Evolutionary conservation across 2,329 filamentous ascomycete genomes (phyloP), one percentile per base, ranked within the genome.

Genomic region (Neofusicoccum umdonicola): DNA sequence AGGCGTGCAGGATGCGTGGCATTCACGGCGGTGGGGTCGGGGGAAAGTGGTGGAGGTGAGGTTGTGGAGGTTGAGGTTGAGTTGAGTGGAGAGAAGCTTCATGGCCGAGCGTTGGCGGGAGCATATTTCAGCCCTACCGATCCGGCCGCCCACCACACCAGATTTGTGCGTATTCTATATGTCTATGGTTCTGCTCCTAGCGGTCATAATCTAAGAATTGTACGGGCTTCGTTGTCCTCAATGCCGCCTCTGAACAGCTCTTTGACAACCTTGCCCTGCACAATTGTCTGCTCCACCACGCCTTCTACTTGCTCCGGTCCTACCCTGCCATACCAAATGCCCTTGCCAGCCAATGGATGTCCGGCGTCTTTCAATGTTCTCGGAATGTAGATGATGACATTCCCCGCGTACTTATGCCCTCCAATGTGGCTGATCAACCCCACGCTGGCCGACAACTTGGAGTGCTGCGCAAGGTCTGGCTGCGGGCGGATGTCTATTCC

Each of bases 371-470:
- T 50, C 15, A 65, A 71, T 2, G 71, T 72, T 0, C 88, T 89
- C 4, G 92, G 91, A 4, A 95, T 74, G 71, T 95, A 95, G 1
- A 95, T 78, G 54, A 95, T 92, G 41, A 94, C 85, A 74, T 96
- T 96, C 1, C 92, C 92, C 0, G 92, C 92, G 74, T 89, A 94
- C 74, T 93, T 93, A 77, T 96, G 92, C 0, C 92, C 92, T 0
- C 91, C 91, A 62, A 96, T 88, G 71, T 96, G 92, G 66, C 88
- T 92, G 63, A 93, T 90, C 63, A 89, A 71, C 0, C 86, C 91
- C 0, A 93, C 84, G 54, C 88, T 80, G 1, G 87, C 90, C 31
- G 54, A 65, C 34, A 51, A 34, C 15, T 19, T 50, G 5, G 31
- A 31, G 35, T 58, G 51, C 19, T 35, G 50, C 15, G 68, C 8